Base-by-base conservation (phyloP, 2,329 filamentous ascomycete genomes). In the Sordariomycetes sp. region DNA sequence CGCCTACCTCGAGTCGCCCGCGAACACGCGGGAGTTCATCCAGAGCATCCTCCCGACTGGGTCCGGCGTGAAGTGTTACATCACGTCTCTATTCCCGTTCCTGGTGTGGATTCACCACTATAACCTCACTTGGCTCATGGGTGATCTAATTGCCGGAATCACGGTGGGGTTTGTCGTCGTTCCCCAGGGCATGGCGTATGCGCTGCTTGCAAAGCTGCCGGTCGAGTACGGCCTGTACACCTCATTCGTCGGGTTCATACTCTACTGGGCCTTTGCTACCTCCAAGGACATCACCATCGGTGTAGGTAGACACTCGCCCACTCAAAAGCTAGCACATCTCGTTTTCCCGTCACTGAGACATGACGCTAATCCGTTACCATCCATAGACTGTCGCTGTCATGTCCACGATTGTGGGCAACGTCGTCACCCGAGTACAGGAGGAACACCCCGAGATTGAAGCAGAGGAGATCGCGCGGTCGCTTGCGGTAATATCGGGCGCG, bases 131-230 rank as follows among this genome's bases (percentile, higher is more conserved):
- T 78, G 76, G 76, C 66, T 76, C 34, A 56, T 73, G 28, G 75
- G 75, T 60, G 76, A 78, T 58, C 59, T 74, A 34, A 70, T 76
- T 60, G 74, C 72, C 59, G 74, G 75, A 67, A 63, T 76, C 63
- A 82, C 80, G 2, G 77, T 82, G 58, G 79, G 80, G n/a, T 77
- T 78, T 39, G 75, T 82, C 25, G 90, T 96, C 28, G 89, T 97
- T n/a, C 92, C 92, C 6, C 92, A 97, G 68, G 87, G 90, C 61
- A 96, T 97, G 92, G 91, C 92, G 1, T 97, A 97, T 71, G 91
- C 92, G 34, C 77, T 85, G 60, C 78, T 97, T 28, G 92, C 92
- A 52, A 80, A 85, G 60, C 77, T 97, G n/a, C 78, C 82, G 0
- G 81, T 86, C 6, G 79, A 97, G 67, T 97, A 85, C 65, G 92